Percentiles rank a stretch among this genome's conserved stretches.
Evolutionary conservation across 2,329 filamentous ascomycete genomes (phyloP).

Genomic region (Chaetothyriales sp.): DNA sequence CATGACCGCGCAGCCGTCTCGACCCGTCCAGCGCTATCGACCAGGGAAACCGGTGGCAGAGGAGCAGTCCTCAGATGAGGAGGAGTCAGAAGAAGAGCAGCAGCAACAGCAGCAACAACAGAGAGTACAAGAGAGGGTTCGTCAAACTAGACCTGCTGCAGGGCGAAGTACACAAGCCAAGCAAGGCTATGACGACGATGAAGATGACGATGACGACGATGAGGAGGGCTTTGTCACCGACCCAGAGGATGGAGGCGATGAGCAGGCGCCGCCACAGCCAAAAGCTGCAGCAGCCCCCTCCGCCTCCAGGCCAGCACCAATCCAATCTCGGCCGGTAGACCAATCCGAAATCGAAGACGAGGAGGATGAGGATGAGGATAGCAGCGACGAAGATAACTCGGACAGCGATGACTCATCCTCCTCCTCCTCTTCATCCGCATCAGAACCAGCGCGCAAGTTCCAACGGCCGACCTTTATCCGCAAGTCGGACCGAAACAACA

Average conservation of each 20-base stretch:
- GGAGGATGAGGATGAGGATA: background rate
- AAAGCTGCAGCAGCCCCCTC: constrained; percentile 7
- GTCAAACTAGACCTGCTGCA: constrained; percentile 29
- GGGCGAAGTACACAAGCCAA: constrained; percentile 6
- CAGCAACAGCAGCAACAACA: constrained; percentile 23
- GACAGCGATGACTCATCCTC: constrained; percentile 8
- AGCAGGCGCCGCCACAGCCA: constrained; percentile 18
- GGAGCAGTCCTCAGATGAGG: constrained; percentile 33
- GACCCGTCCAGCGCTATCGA: constrained; percentile 59
- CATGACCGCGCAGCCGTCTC: constrained; percentile 83
- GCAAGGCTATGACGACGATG: constrained; percentile 11
- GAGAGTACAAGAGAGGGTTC: constrained; percentile 25
- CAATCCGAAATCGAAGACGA: background rate
- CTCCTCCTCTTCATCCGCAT: constrained; percentile 37
- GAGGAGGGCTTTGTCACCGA: constrained; percentile 50
- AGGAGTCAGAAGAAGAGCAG: constrained; percentile 40
- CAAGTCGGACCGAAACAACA: constrained; percentile 41
- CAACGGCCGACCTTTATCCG: constrained; percentile 54
- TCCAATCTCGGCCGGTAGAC: constrained; percentile 5
- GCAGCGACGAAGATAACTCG: background rate
- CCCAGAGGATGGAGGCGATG: constrained; percentile 26
- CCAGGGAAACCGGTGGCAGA: constrained; percentile 58
- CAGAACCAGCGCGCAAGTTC: constrained; percentile 42
- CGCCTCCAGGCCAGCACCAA: constrained; percentile 1
- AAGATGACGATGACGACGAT: constrained; percentile 28